Evolutionary conservation across 371 early-diverging fungal genomes (phyloP).

Genomic region (Rhizopus arrhizus): DNA sequence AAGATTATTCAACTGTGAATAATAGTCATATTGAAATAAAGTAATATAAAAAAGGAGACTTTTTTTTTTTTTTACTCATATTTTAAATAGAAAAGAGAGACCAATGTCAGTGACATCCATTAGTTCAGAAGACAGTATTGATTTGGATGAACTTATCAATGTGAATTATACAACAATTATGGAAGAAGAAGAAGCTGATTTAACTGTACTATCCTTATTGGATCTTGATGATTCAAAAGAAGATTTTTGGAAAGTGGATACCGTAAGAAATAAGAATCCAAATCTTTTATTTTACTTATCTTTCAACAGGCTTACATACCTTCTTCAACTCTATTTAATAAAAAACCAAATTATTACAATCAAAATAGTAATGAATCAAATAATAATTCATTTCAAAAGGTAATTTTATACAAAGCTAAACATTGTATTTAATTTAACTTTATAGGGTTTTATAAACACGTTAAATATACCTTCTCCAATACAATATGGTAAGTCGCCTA

Average conservation of each 20-base stretch:
- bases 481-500: neutral
- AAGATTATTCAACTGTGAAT: too few species aligned
- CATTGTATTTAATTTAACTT: too few species aligned
- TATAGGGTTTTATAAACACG: neutral
- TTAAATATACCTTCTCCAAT: neutral
- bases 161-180: slow-evolving; percentile 41
- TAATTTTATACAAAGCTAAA: too few species aligned
- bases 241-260: slow-evolving; percentile 51
- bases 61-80: too few species aligned
- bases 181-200: slow-evolving; percentile 42
- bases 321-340: neutral
- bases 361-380: slow-evolving; percentile 15
- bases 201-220: slow-evolving; percentile 39
- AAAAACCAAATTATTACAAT: slow-evolving; percentile 4
- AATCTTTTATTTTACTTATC: neutral
- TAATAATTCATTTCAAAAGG: slow-evolving; percentile 2
- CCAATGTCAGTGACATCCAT: slow-evolving; percentile 41
- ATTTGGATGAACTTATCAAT: slow-evolving; percentile 48
- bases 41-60: too few species aligned
- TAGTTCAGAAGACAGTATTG: slow-evolving; percentile 47
- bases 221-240: slow-evolving; percentile 52
- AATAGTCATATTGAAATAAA: too few species aligned
- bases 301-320: slow-evolving; percentile 1
- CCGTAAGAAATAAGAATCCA: slow-evolving; percentile 23
- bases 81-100: slow-evolving; percentile 20